Conservation (phyloP, 176 grass and related monocot genomes). For the Eremochloa ophiuroides region DNA sequence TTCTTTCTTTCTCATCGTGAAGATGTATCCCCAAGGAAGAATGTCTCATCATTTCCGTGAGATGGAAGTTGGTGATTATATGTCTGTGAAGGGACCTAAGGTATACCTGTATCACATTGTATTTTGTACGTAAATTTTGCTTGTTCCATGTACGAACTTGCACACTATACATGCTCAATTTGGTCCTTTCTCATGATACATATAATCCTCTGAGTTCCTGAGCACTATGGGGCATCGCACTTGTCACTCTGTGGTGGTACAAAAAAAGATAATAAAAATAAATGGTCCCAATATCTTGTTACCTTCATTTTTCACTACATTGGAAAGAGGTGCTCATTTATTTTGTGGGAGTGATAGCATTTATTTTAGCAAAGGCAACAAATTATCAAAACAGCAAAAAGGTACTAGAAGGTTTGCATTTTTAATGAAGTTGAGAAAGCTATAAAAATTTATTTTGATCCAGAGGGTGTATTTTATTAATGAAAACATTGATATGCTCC, state of each 20-base stretch:
- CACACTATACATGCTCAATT: neutral
- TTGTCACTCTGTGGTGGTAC: neutral
- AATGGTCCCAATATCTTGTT: neutral
- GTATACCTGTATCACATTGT: constrained; percentile 32
- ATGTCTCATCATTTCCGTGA: constrained; percentile 98
- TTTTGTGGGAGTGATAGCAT: neutral
- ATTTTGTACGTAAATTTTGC: neutral
- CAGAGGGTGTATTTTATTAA: neutral
- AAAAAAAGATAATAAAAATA: no score
- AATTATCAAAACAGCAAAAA: neutral
- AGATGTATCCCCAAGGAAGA: constrained; percentile 99
- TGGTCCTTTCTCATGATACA: neutral
- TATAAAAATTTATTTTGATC: neutral
- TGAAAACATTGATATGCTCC: neutral
- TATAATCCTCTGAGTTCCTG: neutral
- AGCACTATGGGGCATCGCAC: neutral
- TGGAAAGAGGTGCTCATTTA: neutral
- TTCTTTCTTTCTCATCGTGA: neutral
- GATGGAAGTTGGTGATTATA: constrained; percentile 78
- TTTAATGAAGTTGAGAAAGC: neutral
- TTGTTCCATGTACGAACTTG: neutral
- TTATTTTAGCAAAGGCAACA: neutral
- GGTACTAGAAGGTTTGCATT: neutral
- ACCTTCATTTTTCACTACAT: neutral
- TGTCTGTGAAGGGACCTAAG: constrained; percentile 88